A percentile compares a stretch with the other conserved stretches of the same genome.
Conservation (phyloP, 2,329 filamentous ascomycete genomes). For the Pseudogymnoascus sp. region DNA sequence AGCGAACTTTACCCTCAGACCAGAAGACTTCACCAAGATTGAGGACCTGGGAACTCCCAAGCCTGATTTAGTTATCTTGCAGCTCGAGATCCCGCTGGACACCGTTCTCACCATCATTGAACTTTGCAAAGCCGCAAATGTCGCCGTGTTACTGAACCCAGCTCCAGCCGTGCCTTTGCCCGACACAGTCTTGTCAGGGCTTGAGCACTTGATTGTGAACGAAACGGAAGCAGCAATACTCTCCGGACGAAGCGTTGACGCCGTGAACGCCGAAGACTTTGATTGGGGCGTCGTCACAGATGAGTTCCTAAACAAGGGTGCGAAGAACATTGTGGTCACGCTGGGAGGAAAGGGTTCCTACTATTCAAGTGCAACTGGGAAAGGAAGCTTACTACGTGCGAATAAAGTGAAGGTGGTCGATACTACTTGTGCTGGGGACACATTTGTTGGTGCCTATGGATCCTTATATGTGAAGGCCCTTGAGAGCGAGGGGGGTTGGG, state of each 20-base stretch:
- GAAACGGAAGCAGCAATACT: constrained; percentile 80
- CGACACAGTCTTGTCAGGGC: constrained; percentile 51
- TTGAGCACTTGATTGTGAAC: constrained; percentile 79
- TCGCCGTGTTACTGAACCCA: constrained; percentile 74
- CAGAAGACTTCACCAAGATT: constrained; percentile 30
- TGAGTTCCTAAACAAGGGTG: constrained; percentile 60
- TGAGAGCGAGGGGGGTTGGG: constrained; percentile 20
- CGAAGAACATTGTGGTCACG: constrained; percentile 73
- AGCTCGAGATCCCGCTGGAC: constrained; percentile 65
- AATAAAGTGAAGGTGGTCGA: constrained; percentile 73
- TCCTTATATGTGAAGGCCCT: constrained; percentile 52
- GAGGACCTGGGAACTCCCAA: constrained; percentile 30
- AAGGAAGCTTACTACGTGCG: constrained; percentile 49
- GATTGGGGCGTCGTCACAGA: constrained; percentile 37
- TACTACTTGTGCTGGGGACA: constrained; percentile 90
- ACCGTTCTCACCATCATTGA: constrained; percentile 55
- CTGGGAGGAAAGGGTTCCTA: constrained; percentile 74
- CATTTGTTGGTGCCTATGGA: constrained; percentile 84
- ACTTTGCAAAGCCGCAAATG: constrained; percentile 37
- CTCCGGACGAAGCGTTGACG: constrained; percentile 38
- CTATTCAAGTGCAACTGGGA: constrained; percentile 43
- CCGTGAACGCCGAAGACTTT: constrained; percentile 38
- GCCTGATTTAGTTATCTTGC: constrained; percentile 62
- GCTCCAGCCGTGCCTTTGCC: constrained; percentile 68
- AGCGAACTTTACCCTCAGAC: constrained; percentile 50